Evolutionary conservation across 2,329 filamentous ascomycete species (phyloP), one percentile per base, ranked within the genome.

Genomic region (Microthyrium microscopicum): DNA sequence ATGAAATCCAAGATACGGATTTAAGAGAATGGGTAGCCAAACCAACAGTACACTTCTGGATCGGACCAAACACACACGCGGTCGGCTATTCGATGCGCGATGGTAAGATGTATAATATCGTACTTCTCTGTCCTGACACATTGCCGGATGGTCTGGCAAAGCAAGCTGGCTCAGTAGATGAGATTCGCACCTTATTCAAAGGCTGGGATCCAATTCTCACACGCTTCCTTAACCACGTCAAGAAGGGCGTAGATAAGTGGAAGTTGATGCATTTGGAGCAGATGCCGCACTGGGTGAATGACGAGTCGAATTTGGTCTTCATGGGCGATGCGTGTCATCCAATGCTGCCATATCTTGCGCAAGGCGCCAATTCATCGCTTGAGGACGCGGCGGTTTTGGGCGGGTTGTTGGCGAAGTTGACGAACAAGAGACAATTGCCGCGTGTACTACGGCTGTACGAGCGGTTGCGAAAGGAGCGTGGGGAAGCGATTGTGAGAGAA

Each of bases 241-340:
- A 67, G 24, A 60, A n/a, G n/a, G n/a, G 52, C 1, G 70, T 78
- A 1, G 65, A 72, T 25, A 80, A 79, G 49, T 81, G 76, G 77
- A 75, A 71, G 46, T 49, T 81, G 21, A 73, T 78, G 68, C 62
- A 69, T 26, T 44, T 42, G 28, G 55, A 57, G 3, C 62, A 69
- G 40, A 54, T 74, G 43, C 53, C 58, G 7, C 60, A 52, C 3
- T 74, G 70, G 70, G 55, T 70, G 1, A 70, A 64, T 37, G 51
- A 61, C 0, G 48, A 55, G 35, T 61, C 56, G 0, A 72, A 66
- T 20, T 58, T 73, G 25, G 50, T 58, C 33, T 54, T 57, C 48
- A 57, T 54, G 50, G 73, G 72, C 11, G 72, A 77, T 43, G 70
- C 72, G 0, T 73, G 72, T 0, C 72, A 77, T 45, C 70, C 70